Base-by-base conservation (phyloP, 768 basidiomycete species). In the Podaxis sp. region DNA sequence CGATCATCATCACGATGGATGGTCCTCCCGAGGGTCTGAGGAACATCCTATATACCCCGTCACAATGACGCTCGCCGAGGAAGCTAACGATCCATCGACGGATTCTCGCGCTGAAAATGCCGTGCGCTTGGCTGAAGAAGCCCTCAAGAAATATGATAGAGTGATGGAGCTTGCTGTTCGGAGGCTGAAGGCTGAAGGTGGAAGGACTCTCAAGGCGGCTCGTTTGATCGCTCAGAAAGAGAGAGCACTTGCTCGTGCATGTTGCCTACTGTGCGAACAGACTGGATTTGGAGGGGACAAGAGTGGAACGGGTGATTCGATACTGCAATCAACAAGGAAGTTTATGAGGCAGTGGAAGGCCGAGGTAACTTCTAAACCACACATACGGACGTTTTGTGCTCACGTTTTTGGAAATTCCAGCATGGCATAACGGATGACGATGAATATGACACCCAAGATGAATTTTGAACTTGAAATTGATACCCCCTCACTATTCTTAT, bases 191-290 rank as follows among this genome's bases (percentile, higher is more conserved):
- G 71, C 70, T 24, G 80, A 82, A 56, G 74, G 75, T 49, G 71
- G 72, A 11, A 68, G 73, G 53, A 74, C 73, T 40, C 51, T 66
- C 29, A 70, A 69, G 22, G 63, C 77, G 57, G 77, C 78, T 0
- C 66, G 65, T 36, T 66, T 69, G 11, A 76, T 82, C 41, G 76
- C 75, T 22, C 64, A 69, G 2, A 77, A 75, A 59, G 79, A 80
- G 62, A 72, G 77, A 47, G 71, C 69, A 4, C 69, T 82, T 15
- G 75, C 76, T 0, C 73, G 74, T 53, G 75, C 74, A 0, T 79
- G 78, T 57, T 82, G 80, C 61, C 68, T 80, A 63, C 70, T 82
- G 15, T 78, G 75, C 52, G 80, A 82, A 65, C 80, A 82, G 66
- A 80, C 80, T 0, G 80, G 80, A 0, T 81, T 71, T 67, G 80